phyloP scores from a whole-genome alignment of 176 grass and related monocot species.

The Pontederia crassipes region DNA sequence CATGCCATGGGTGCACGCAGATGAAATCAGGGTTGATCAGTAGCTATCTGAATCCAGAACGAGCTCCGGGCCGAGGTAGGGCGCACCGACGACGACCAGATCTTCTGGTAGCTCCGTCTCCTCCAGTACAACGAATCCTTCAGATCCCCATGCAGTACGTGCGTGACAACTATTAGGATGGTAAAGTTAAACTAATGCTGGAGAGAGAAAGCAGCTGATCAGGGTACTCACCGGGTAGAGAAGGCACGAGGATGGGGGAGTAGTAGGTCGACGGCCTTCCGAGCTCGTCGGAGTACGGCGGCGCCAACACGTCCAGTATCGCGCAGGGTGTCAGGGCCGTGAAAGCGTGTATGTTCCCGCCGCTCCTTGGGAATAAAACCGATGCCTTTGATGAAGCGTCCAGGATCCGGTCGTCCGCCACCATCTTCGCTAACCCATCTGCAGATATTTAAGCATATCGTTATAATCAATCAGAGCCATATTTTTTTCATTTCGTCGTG shows the following conservation, averaged over 20 bases:
- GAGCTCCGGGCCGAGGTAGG: slow-evolving; percentile 19
- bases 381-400: slow-evolving; percentile 8
- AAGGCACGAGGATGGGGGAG: neutral
- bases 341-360: slow-evolving; percentile 22
- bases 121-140: slow-evolving; percentile 13
- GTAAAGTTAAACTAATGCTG: neutral
- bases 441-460: too few relatives aligned
- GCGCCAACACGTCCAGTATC: slow-evolving; percentile 20
- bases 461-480: too few relatives aligned
- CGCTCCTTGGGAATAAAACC: slow-evolving; percentile 11
- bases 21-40: neutral
- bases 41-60: neutral
- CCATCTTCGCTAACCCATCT: slow-evolving; percentile 8
- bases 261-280: slow-evolving; percentile 21
- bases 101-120: slow-evolving; percentile 3
- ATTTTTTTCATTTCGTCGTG: too few relatives aligned
- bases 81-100: slow-evolving; percentile 9
- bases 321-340: slow-evolving; percentile 17
- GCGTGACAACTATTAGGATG: neutral
- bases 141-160: neutral
- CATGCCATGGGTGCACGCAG: too few relatives aligned
- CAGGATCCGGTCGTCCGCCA: neutral
- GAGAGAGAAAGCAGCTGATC: too few relatives aligned
- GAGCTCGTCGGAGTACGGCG: slow-evolving; percentile 16
- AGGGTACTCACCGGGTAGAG: slow-evolving; percentile 6